phyloP scores from a whole-genome alignment of 306 rosid species.

The Acacia crassicarpa region DNA sequence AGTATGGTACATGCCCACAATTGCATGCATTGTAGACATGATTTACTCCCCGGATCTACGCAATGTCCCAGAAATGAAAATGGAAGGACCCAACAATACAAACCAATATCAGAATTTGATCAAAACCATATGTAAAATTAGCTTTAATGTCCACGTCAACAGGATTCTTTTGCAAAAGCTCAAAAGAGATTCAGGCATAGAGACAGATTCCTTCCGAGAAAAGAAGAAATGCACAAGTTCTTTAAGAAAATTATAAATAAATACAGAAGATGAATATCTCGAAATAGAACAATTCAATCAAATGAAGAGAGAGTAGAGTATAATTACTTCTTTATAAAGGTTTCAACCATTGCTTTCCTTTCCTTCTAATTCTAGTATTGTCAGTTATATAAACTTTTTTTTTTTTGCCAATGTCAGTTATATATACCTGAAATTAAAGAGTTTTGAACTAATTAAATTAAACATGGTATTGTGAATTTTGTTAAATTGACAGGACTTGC shows the following conservation, averaged over 20 bases:
- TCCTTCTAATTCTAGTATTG: constrained; percentile 13
- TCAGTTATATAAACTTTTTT: no score
- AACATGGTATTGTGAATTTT: no score
- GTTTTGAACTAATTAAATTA: no score
- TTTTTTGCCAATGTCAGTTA: no score
- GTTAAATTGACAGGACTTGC: no score
- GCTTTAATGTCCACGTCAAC: background rate
- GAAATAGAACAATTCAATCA: background rate
- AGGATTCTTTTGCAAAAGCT: background rate
- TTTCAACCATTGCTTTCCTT: constrained; percentile 85
- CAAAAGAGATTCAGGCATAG: background rate
- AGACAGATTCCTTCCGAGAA: background rate
- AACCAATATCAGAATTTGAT: background rate
- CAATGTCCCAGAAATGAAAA: background rate
- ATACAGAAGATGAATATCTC: background rate
- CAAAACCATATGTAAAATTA: constrained; percentile 4
- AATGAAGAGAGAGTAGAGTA: constrained; percentile 17
- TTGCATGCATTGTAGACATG: background rate
- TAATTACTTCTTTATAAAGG: constrained; percentile 78
- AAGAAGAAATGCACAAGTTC: background rate
- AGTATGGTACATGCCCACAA: background rate
- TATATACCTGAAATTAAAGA: no score
- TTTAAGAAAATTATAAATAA: background rate
- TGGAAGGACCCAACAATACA: background rate
- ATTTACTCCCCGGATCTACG: background rate